Conservation (phyloP, 2,329 filamentous ascomycete genomes). For the Ophiocordyceps robertsii region DNA sequence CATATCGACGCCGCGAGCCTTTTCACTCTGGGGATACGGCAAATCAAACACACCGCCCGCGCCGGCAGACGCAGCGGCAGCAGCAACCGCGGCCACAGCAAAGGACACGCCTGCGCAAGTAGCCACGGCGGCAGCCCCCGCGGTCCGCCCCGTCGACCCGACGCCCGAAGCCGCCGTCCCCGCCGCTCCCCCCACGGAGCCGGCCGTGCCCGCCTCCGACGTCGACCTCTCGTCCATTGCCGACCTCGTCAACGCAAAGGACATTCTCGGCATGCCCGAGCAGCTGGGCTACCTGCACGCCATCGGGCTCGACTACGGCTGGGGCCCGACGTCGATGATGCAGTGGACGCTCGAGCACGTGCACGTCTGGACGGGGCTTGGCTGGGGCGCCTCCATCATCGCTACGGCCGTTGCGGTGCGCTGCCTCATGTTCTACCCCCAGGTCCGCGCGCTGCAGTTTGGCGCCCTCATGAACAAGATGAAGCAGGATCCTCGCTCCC, state of each 20-base stretch:
- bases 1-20: constrained; percentile 14
- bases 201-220: constrained; percentile 13
- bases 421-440: constrained; percentile 49
- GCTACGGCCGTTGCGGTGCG: constrained; percentile 53
- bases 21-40: constrained; percentile 22
- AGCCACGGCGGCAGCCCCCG: constrained; percentile 5
- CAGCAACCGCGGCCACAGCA: too few relatives aligned
- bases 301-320: constrained; percentile 80
- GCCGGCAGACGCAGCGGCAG: too few relatives aligned
- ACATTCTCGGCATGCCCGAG: constrained; percentile 51
- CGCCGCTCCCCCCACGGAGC: constrained; percentile 8
- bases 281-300: constrained; percentile 70
- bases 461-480: constrained; percentile 47
- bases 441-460: constrained; percentile 19
- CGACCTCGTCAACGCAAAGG: constrained; percentile 22
- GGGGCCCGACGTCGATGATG: constrained; percentile 59
- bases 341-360: constrained; percentile 71
- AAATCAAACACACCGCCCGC: constrained; percentile 9
- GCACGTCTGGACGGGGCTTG: constrained; percentile 60
- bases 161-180: constrained; percentile 5
- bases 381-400: constrained; percentile 72
- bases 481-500: constrained; percentile 38
- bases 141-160: constrained; percentile 1
- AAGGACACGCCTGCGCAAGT: not conserved
- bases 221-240: constrained; percentile 19